Conservation (phyloP, 495 filamentous ascomycete genomes). For the Aspergillus saccharolyticus region DNA sequence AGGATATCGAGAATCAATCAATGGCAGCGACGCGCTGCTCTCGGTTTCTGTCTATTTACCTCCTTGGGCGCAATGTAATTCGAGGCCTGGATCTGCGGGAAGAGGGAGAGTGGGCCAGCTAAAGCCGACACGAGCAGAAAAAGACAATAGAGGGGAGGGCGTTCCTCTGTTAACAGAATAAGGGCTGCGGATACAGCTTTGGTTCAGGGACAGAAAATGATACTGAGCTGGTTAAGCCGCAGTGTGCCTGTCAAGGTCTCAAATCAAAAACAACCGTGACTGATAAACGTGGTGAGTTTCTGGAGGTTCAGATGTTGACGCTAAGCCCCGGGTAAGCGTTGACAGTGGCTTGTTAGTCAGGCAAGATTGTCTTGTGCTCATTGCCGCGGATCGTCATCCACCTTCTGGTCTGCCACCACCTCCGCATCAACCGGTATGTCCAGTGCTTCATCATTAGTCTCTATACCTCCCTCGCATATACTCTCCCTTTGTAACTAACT, state of each 20-base stretch:
- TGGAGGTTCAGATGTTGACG: conserved; percentile 20
- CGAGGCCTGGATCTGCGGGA: conserved; percentile 18
- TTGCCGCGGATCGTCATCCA: neutral
- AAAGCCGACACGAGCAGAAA: neutral
- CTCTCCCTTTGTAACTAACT: neutral
- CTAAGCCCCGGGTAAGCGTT: conserved; percentile 15
- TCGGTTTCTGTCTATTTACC: neutral
- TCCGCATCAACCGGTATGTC: neutral
- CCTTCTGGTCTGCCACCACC: neutral
- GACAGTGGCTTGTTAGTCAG: conserved; percentile 18
- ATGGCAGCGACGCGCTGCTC: neutral
- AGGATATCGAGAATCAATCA: neutral
- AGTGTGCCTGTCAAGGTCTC: conserved; percentile 6
- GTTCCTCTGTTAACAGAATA: no score
- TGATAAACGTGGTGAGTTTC: conserved; percentile 31
- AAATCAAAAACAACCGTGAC: conserved; percentile 14
- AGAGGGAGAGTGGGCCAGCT: conserved; percentile 13
- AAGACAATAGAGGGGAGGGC: neutral
- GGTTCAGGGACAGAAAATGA: neutral
- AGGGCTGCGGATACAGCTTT: neutral
- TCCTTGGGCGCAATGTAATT: neutral
- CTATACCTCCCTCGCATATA: neutral
- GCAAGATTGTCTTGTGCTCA: neutral
- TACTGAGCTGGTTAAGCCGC: conserved; percentile 1
- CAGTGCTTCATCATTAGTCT: neutral